Percentiles rank a stretch among this genome's conserved stretches.
phyloP scores from a whole-genome alignment of 495 filamentous ascomycete genomes.

The Chaetomium tenue region DNA sequence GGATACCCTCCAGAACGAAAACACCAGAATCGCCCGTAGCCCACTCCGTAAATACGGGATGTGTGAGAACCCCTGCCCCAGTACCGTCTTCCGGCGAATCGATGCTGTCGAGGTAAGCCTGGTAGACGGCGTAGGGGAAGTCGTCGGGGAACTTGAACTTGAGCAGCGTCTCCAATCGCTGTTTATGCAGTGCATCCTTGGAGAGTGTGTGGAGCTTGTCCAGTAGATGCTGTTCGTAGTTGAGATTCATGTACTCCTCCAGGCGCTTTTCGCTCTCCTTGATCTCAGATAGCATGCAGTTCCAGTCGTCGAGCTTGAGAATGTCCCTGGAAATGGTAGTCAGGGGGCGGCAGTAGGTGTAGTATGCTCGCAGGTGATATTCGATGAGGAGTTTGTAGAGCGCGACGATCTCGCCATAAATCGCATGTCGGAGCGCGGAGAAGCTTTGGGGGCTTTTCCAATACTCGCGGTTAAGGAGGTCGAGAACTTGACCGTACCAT shows the following conservation, averaged over 20 bases:
- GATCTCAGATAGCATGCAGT: constrained; percentile 23
- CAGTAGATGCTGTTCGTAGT: constrained; percentile 27
- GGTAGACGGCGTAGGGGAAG: constrained; percentile 28
- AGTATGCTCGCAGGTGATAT: constrained; percentile 15
- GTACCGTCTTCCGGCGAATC: constrained; percentile 10
- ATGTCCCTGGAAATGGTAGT: constrained; percentile 21
- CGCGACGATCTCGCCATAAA: no score
- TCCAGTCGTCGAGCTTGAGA: constrained; percentile 31
- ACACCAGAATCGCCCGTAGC: no score
- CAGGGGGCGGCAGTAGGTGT: constrained; percentile 25
- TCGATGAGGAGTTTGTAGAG: no score
- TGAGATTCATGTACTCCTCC: constrained; percentile 27
- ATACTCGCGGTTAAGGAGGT: no score
- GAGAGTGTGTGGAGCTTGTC: constrained; percentile 28
- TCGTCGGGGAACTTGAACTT: constrained; percentile 33
- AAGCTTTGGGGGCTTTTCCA: no score
- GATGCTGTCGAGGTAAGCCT: constrained; percentile 29
- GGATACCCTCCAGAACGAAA: no score
- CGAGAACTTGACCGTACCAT: no score
- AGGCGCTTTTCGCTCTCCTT: constrained; percentile 21
- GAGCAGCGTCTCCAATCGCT: constrained; percentile 20
- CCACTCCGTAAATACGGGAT: no score
- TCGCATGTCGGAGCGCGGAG: no score
- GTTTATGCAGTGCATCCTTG: constrained; percentile 26
- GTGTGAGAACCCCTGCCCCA: no score